A percentile compares a stretch with the other conserved stretches of the same genome.
These are phyloP conservation scores for Aureobasidium sp. DNA, from an alignment of 2,329 filamentous ascomycete species.

Conservation along the genomic window DNA sequence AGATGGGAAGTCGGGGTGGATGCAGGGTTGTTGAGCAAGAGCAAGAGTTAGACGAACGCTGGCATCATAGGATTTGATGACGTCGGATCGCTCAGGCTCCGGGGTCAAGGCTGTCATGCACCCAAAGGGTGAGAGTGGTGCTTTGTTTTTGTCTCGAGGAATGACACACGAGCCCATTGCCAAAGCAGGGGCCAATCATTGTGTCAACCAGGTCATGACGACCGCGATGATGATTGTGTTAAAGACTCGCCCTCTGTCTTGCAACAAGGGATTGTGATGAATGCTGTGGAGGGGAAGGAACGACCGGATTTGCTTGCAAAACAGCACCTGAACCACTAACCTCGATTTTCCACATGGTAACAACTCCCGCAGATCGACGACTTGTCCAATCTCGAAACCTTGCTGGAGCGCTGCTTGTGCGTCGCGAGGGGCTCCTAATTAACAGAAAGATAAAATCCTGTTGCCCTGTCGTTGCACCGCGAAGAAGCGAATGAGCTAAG, in stretches of 20 bases:
- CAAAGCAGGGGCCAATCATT: slow-evolving; percentile 4
- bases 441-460: slow-evolving; percentile 10
- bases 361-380: slow-evolving; percentile 16
- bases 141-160: slow-evolving; percentile 18
- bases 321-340: slow-evolving; percentile 5
- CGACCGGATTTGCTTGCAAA: not conserved
- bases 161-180: slow-evolving; percentile 19
- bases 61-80: slow-evolving; percentile 20
- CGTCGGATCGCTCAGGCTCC: slow-evolving; percentile 12
- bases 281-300: not conserved
- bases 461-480: slow-evolving; percentile 9
- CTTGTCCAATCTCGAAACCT: slow-evolving; percentile 15
- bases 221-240: slow-evolving; percentile 10
- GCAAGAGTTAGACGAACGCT: slow-evolving; percentile 18
- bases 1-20: slow-evolving; percentile 11
- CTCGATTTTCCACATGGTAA: slow-evolving; percentile 22
- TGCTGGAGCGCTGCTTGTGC: slow-evolving; percentile 9
- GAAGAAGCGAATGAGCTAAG: not conserved
- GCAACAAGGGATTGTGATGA: too few species aligned
- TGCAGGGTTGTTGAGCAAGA: slow-evolving; percentile 16
- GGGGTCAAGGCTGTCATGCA: slow-evolving; percentile 19
- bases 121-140: not conserved
- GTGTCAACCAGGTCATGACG: slow-evolving; percentile 9
- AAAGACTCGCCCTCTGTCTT: not conserved
- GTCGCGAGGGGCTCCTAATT: slow-evolving; percentile 7